Evolutionary conservation across 164 flowering plant genomes (phyloP), one percentile per base, ranked within the genome.

Genomic region (Kalanchoe fedtschenkoi): DNA sequence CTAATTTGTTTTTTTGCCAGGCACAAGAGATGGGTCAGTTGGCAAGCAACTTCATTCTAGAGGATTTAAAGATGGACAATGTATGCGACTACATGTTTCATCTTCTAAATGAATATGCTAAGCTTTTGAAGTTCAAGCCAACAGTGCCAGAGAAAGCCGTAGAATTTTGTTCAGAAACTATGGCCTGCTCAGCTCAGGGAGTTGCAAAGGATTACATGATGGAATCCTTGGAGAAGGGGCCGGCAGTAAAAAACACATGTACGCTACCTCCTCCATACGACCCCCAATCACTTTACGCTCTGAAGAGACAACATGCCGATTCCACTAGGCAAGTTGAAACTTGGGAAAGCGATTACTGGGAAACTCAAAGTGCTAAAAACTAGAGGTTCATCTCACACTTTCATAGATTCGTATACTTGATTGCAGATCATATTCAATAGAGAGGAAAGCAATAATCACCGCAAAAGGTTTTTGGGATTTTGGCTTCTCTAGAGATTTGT

Each of bases 51-150:
- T 39, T 53, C 51, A 55, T 64, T 16, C 35, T 33, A 38, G 66
- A 64, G 42, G 66, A 64, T 7, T 2, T 64, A 28, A 64, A 64
- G 28, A 64, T 64, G 61, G 66, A 64, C 51, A 6, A 64, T 55
- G 66, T 64, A 13, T 64, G 55, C 34, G 61, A 64, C 37, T 64
- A 64, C 61, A 64, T 64, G 66, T 64, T 64, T 34, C 66, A 64
- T 58, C 39, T 62, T 14, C 17, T 68, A 19, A 67, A 61, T 29
- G 61, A 67, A 60, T 66, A 66, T 47, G 63, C 68, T 14, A 66
- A 66, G 58, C 46, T 66, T 16, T 59, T 60, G 56, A 66, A 46
- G 24, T 66, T 66, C 51, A 35, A 66, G 55, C 64, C 68, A 7
- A 66, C 57, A 15, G 26, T 59, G 47, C 68, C 68, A 0, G 34